Base-by-base conservation (phyloP, 2,329 filamentous ascomycete species). In the Phyllosticta capitalensis region DNA sequence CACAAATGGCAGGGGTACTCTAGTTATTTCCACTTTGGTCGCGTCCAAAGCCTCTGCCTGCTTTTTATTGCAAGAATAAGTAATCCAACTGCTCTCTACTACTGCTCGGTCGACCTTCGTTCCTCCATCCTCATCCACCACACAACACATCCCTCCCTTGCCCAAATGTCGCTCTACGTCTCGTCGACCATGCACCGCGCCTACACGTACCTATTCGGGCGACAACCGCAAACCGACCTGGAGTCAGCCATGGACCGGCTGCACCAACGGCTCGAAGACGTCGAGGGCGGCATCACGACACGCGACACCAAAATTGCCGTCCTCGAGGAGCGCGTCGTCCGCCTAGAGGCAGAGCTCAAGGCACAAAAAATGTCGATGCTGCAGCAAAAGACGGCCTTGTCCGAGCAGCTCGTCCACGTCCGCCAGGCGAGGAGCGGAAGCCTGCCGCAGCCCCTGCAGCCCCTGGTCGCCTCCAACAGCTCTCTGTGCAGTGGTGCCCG, bases 351-450 rank as follows among this genome's bases (percentile, higher is more conserved):
- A 9, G 63, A 63, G 14, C 61, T 57, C 52, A 56, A 52, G 20
- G 61, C 59, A 26, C 61, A 63, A n/a, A 60, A 66, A 45, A 59
- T 61, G 22, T 45, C 61, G 3, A 55, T 65, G 26, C 38, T 60
- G 14, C 63, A 64, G 61, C 71, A 73, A 59, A 74, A 72, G 66
- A 71, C 71, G 64, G 68, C 70, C 26, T 63, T 74, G 20, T 71
- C 73, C 62, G 71, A 74, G 62, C 71, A 74, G 64, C 72, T 74
- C 70, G 72, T 73, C n/a, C 56, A 59, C 26, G 56, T 48, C 22
- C 56, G 56, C 28, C 56, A 53, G 52, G 22, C 56, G 10, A 51
- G 56, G 3, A 54, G 51, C 33, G 54, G 33, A 19, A 54, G 51
- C 19, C 30, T 28, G 12, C 19, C 54, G 38, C 56, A 59, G 12